These are phyloP conservation scores for Thielaviopsis populi DNA, from an alignment of 2,329 filamentous ascomycete genomes.

Conservation along the genomic window DNA sequence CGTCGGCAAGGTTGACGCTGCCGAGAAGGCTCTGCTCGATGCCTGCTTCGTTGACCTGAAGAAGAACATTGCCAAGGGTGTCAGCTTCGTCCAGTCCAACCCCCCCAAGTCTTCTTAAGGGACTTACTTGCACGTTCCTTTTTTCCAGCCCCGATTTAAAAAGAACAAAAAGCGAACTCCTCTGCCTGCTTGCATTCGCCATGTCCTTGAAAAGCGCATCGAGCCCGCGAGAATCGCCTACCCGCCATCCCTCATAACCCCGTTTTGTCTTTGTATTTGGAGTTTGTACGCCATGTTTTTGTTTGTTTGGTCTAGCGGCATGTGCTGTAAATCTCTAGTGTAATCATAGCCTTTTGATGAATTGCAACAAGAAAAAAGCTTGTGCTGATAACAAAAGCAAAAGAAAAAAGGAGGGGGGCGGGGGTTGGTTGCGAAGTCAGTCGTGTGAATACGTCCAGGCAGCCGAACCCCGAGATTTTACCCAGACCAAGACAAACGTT, in stretches of 20 bases:
- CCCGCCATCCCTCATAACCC: not conserved
- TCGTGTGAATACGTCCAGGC: too few species aligned
- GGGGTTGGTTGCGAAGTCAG: not conserved
- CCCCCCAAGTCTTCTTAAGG: conserved; percentile 17
- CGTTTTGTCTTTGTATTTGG: conserved; percentile 8
- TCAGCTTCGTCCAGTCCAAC: conserved; percentile 35
- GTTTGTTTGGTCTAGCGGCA: conserved; percentile 5
- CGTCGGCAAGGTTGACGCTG: conserved; percentile 67
- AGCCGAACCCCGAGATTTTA: too few species aligned
- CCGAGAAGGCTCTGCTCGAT: conserved; percentile 82
- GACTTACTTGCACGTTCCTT: not conserved
- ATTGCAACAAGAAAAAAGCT: not conserved
- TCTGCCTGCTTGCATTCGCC: not conserved
- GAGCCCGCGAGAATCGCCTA: conserved; percentile 42
- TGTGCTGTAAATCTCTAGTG: conserved; percentile 13
- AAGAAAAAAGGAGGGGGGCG: too few species aligned
- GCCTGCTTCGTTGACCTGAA: conserved; percentile 70
- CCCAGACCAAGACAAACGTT: too few species aligned
- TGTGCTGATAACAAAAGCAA: not conserved
- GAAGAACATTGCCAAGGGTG: conserved; percentile 93
- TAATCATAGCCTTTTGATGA: conserved; percentile 15
- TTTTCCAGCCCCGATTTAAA: not conserved
- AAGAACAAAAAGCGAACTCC: not conserved
- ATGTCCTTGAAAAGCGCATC: conserved; percentile 22
- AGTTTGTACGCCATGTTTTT: conserved; percentile 12